Conservation (phyloP, 306 rosid species). For the Vigna reflexopilosa region DNA sequence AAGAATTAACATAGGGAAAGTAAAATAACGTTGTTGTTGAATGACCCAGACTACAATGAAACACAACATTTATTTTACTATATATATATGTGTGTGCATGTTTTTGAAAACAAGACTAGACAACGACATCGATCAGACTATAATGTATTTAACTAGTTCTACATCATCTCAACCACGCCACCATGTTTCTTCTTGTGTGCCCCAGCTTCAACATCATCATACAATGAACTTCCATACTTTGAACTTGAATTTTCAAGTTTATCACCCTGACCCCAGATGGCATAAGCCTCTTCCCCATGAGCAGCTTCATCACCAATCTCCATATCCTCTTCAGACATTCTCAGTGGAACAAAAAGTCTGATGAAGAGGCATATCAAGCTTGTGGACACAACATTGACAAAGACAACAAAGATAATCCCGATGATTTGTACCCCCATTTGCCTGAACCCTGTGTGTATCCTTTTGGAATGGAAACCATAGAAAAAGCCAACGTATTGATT, state of each 20-base stretch:
- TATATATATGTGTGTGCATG: too few species aligned
- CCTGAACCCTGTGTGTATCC: conserved; percentile 12
- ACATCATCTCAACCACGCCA: conserved; percentile 51
- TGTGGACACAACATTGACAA: conserved; percentile 47
- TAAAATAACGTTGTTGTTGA: background rate
- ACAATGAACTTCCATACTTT: conserved; percentile 51
- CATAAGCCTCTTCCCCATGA: conserved; percentile 67
- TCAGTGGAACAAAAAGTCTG: conserved; percentile 40
- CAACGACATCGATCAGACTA: background rate
- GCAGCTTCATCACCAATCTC: conserved; percentile 66
- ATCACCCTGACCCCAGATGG: conserved; percentile 66
- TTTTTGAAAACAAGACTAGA: conserved; percentile 7
- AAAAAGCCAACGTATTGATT: conserved; percentile 49
- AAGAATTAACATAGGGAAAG: conserved; percentile 29
- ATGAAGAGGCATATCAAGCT: conserved; percentile 56
- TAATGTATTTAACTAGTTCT: background rate
- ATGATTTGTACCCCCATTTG: conserved; percentile 47
- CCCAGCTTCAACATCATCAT: conserved; percentile 53
- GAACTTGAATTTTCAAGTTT: conserved; percentile 51
- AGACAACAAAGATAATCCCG: conserved; percentile 46
- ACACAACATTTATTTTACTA: conserved; percentile 15
- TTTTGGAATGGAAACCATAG: conserved; percentile 36
- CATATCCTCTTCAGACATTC: conserved; percentile 66
- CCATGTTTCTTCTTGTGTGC: conserved; percentile 37
- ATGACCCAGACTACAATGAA: conserved; percentile 18